Conservation (phyloP, 192 early-diverging fungal genomes). For the Jimgerdemannia lactiflua region DNA sequence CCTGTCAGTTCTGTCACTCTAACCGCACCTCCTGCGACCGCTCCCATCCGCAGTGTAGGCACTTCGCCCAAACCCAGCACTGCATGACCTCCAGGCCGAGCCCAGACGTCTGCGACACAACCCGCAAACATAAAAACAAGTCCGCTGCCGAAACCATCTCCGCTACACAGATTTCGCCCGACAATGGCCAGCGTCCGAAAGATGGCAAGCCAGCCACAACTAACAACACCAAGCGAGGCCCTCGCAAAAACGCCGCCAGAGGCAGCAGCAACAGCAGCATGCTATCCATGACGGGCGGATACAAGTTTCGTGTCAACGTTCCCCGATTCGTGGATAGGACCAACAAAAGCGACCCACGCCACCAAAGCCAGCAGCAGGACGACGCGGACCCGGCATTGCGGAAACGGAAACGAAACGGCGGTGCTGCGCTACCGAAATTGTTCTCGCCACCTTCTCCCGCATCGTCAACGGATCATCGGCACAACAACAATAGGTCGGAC, state of each 20-base stretch:
- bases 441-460: too few species aligned
- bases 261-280: neutral
- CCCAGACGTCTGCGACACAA: neutral
- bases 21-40: neutral
- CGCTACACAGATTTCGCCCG: neutral
- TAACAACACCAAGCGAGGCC: too few species aligned
- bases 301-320: neutral
- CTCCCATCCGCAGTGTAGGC: neutral
- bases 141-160: neutral
- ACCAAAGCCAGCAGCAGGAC: neutral
- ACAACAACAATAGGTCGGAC: too few species aligned
- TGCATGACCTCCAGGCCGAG: neutral
- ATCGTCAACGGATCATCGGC: too few species aligned
- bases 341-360: neutral
- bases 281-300: neutral
- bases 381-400: neutral
- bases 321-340: neutral
- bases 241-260: neutral
- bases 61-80: neutral
- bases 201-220: neutral
- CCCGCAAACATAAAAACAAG: neutral
- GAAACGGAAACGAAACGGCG: neutral
- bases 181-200: neutral
- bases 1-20: neutral
- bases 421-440: too few species aligned